phyloP scores from a whole-genome alignment of 1,284 basidiomycete species.

The Irpex sp. region DNA sequence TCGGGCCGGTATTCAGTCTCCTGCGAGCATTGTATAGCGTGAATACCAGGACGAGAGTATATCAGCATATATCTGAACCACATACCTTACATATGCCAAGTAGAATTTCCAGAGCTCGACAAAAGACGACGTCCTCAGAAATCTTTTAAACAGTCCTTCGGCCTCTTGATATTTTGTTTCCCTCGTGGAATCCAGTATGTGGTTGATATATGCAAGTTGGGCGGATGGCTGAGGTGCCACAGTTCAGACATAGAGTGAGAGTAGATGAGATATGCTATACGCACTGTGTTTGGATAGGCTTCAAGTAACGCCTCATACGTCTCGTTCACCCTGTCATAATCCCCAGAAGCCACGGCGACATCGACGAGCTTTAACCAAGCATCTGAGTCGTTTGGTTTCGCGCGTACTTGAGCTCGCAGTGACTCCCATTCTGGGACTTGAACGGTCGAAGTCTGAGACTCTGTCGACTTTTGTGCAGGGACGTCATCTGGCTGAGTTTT shows the following conservation, averaged over 20 bases:
- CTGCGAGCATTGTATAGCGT: conserved; percentile 18
- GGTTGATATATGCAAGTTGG: conserved; percentile 80
- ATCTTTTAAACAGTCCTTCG: conserved; percentile 78
- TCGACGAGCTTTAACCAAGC: conserved; percentile 68
- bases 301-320: conserved; percentile 74
- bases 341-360: conserved; percentile 62
- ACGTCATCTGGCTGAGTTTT: not conserved
- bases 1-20: conserved; percentile 44
- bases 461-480: not conserved
- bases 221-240: conserved; percentile 51
- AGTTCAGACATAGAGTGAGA: conserved; percentile 14
- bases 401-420: conserved; percentile 41
- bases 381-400: conserved; percentile 60
- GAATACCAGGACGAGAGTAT: conserved; percentile 2
- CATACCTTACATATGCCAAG: conserved; percentile 76
- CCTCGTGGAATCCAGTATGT: conserved; percentile 54
- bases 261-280: conserved; percentile 20
- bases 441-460: not conserved
- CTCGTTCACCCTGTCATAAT: conserved; percentile 64
- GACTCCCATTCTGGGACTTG: conserved; percentile 39
- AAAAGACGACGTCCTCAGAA: conserved; percentile 76
- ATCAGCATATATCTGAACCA: conserved; percentile 10
- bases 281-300: conserved; percentile 77
- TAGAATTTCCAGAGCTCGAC: conserved; percentile 89
- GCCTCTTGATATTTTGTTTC: conserved; percentile 65